Evolutionary conservation across 257 asterid species (phyloP), one percentile per base, ranked within the genome.

Genomic region (Solanum corneliomulleri): DNA sequence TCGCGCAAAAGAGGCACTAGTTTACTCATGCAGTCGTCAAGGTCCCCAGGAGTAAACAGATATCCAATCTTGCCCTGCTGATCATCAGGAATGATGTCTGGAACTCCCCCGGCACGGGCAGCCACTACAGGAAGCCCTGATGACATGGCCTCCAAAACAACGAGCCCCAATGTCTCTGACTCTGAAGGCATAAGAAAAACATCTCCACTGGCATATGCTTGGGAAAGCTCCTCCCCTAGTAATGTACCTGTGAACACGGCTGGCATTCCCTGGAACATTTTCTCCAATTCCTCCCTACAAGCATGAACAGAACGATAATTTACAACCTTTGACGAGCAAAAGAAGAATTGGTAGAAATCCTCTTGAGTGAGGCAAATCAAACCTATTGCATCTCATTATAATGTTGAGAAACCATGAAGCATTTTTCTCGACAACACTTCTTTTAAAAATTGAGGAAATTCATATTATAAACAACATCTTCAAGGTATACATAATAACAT

Each of bases 21-120:
- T 85, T 96, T 97, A 87, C 94, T 93, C 91, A 97, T 62, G 91
- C 97, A 97, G 90, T 96, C 99, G 3, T 94, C 95, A 0, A 94
- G 91, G 23, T 97, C 99, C 12, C 98, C 99, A 2, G 99, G 99
- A 66, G 84, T 93, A 86, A 88, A 95, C 4, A 97, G 93, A 70
- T 93, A 97, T 3, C 99, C 98, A 2, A 92, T 97, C 88, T 92
- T 93, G 2, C 99, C 99, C 83, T 95, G 92, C 82, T 95, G 97
- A 9, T 96, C 98, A 16, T 94, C 94, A 1, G 99, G 97, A 37
- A 97, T 91, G 72, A 95, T 97, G 66, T 96, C 99, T 2, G 98
- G 98, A 88, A 97, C 95, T 69, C 99, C 99, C 69, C 99, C 99
- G 0, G 99, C 99, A 75, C 99, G 98, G 68, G 98, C 99, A 39